phyloP scores from a whole-genome alignment of 768 basidiomycete genomes.

The Hortiboletus flavorubellus region DNA sequence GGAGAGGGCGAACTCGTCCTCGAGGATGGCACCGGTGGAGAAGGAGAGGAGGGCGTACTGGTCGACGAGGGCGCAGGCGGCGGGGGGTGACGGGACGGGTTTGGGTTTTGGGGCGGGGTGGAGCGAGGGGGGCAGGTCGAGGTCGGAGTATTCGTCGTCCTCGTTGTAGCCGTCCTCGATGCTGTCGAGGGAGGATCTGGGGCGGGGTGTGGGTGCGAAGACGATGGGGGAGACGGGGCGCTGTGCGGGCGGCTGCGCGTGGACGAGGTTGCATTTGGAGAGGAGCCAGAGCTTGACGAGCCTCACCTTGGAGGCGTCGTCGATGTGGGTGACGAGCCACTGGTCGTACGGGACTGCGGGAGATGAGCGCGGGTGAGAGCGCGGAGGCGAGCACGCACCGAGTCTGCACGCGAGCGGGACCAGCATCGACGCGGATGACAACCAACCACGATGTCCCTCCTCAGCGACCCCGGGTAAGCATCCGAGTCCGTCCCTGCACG shows the following conservation, averaged over 20 bases:
- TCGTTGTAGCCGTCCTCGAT: constrained; percentile 27
- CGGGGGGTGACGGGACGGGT: constrained; percentile 10
- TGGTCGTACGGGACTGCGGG: constrained; percentile 64
- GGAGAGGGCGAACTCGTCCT: constrained; percentile 55
- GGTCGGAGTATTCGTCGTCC: constrained; percentile 34
- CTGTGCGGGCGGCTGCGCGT: constrained; percentile 21
- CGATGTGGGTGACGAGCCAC: constrained; percentile 72
- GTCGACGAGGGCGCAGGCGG: constrained; percentile 22
- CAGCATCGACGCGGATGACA: constrained; percentile 6
- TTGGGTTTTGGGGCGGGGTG: constrained; percentile 10
- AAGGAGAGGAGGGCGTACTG: constrained; percentile 58
- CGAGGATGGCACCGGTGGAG: constrained; percentile 65
- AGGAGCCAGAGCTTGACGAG: constrained; percentile 64
- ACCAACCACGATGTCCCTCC: constrained; percentile 48
- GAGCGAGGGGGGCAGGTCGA: constrained; percentile 13
- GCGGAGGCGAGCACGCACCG: constrained; percentile 37
- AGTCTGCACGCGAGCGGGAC: constrained; percentile 55
- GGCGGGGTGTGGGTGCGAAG: constrained; percentile 43
- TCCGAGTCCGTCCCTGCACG: neutral
- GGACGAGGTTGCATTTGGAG: constrained; percentile 46
- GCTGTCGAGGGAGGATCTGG: constrained; percentile 23
- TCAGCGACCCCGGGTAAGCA: constrained; percentile 60
- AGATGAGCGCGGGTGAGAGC: neutral
- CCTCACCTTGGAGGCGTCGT: constrained; percentile 55
- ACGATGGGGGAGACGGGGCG: constrained; percentile 67